Evolutionary conservation across 2,329 filamentous ascomycete species (phyloP).

Genomic region (Trichoderma koningiopsis): DNA sequence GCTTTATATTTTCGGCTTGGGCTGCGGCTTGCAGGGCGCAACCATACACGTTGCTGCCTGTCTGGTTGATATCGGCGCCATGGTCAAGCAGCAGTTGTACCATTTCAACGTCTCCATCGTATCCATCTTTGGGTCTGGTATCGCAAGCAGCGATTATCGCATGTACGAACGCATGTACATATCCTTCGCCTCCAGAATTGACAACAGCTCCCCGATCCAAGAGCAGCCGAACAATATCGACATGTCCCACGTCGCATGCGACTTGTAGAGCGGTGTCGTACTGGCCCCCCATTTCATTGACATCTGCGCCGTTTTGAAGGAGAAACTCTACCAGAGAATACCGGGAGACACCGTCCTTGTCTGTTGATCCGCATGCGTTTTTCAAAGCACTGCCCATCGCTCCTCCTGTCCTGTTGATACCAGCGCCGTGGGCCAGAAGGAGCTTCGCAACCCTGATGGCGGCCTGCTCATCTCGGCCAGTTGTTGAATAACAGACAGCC

Average conservation of each 20-base stretch:
- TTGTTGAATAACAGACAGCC: neutral
- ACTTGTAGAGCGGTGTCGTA: neutral
- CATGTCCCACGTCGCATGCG: neutral
- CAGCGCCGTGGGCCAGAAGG: neutral
- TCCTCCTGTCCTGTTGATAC: neutral
- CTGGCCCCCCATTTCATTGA: neutral
- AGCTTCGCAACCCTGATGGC: neutral
- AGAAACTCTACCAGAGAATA: neutral
- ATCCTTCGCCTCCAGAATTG: neutral
- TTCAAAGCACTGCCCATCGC: neutral
- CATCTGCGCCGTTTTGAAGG: neutral
- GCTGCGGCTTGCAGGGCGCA: constrained; percentile 7
- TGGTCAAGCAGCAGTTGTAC: neutral
- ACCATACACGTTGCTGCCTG: neutral
- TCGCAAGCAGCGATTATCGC: neutral
- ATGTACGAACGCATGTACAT: neutral
- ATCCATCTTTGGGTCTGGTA: neutral
- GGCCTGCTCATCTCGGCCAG: neutral
- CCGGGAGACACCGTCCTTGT: neutral
- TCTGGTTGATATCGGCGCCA: constrained; percentile 6
- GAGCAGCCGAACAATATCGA: constrained; percentile 3
- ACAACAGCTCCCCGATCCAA: neutral
- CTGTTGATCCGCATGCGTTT: neutral
- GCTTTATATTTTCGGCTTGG: neutral
- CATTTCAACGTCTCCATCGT: neutral